Base-by-base conservation (phyloP, 2,329 filamentous ascomycete species). In the Rosellinia necatrix region DNA sequence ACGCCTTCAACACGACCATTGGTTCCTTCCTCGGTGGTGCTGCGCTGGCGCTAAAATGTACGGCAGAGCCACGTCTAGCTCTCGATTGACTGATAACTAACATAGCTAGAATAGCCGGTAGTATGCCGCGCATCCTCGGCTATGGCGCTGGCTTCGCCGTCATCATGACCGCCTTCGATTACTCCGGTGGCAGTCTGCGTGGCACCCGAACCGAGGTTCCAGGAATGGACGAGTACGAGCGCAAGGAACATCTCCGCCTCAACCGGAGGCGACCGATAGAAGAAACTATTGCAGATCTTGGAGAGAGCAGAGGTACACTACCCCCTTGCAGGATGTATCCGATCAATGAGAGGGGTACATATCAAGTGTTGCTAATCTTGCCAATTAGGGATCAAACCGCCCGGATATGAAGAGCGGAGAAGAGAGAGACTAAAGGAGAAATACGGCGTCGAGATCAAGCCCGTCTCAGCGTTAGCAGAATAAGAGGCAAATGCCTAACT, bases 331-430 rank as follows among this genome's bases (percentile, higher is more conserved):
- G 6, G 6, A 37, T 21, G 34, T 22, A 9, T 4, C 6, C 17
- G 17, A n/a, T 13, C 21, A 8, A 43, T 19, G 9, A 38, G 15
- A 8, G 17, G 12, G 13, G 24, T 4, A 29, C 17, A 25, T 6
- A 9, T 19, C 13, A 13, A 29, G 9, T 21, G 7, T 30, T 29
- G 8, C 43, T 61, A 10, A 60, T 35, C 19, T 40, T 9, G 1
- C 30, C 48, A 13, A 10, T 6, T 65, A 96, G 92, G 89, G 52
- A 91, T 96, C 67, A 82, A 87, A 65, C 89, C 84, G 35, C 87
- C 89, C 13, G 91, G 91, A 48, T 96, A 94, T 71, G 88, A 90
- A 66, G 90, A 96, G 79, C 82, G 92, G 74, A 86, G 92, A 73
- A 84, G 85, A 64, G 81, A 92, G 77, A 83, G 90, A 66, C 82